These are phyloP conservation scores for Entomortierella beljakovae DNA, from an alignment of 192 early-diverging fungal genomes.

Conservation along the genomic window DNA sequence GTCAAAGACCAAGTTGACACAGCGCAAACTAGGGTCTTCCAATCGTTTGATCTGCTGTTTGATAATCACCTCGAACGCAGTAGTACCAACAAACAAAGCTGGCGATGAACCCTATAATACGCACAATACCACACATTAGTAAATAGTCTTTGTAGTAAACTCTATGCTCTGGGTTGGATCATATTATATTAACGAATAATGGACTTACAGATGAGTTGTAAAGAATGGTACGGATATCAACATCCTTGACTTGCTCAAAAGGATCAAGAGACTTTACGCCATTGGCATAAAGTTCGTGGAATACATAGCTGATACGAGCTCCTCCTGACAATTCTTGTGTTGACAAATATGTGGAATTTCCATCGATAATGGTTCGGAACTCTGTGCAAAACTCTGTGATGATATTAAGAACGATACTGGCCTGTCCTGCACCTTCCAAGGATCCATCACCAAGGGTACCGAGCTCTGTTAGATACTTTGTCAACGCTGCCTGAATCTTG, in stretches of 20 bases:
- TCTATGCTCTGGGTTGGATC: no score
- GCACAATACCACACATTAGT: not conserved
- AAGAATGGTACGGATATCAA: constrained; percentile 97
- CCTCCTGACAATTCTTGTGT: constrained; percentile 97
- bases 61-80: constrained; percentile 98
- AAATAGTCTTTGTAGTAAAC: no score
- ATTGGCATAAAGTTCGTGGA: constrained; percentile 95
- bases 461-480: constrained; percentile 90
- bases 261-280: constrained; percentile 96
- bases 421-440: constrained; percentile 78
- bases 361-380: constrained; percentile 95
- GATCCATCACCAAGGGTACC: constrained; percentile 91
- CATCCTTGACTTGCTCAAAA: constrained; percentile 99
- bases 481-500: constrained; percentile 88
- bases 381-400: constrained; percentile 99
- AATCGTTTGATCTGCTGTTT: constrained; percentile 99
- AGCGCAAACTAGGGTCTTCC: constrained; percentile 97
- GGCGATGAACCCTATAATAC: constrained; percentile 86
- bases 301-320: constrained; percentile 98
- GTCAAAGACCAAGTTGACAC: constrained; percentile 96
- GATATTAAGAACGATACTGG: constrained; percentile 94
- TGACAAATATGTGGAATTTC: constrained; percentile 95
- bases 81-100: constrained; percentile 97
- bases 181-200: not conserved
- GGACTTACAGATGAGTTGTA: constrained; percentile 92